Percentiles rank a stretch among this genome's conserved stretches.
Evolutionary conservation across 257 asterid species (phyloP).

Genomic region (Gentiana macrophylla): DNA sequence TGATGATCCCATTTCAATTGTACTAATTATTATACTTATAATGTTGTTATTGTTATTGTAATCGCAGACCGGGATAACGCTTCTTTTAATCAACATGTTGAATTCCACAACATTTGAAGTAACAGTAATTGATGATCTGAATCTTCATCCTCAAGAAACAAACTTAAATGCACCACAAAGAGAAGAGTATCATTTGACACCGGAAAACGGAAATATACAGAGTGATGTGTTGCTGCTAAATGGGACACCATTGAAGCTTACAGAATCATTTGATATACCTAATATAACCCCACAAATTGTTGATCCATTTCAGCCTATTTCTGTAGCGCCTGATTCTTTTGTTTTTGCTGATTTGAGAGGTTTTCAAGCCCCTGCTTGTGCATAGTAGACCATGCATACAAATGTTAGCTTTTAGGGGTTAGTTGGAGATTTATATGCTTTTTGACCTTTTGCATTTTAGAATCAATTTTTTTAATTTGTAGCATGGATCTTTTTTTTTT

Average conservation of each 20-base stretch:
- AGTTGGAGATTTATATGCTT: too few species aligned
- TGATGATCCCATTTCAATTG: not conserved
- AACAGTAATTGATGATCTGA: too few species aligned
- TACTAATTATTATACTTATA: not conserved
- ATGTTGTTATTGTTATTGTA: not conserved
- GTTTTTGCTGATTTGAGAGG: conserved; percentile 50
- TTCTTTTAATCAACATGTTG: conserved; percentile 66
- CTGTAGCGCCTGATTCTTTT: conserved; percentile 42
- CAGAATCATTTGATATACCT: conserved; percentile 46
- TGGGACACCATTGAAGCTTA: conserved; percentile 54
- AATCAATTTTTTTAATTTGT: too few species aligned
- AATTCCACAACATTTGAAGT: conserved; percentile 44
- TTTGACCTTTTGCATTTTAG: too few species aligned
- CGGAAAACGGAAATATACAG: conserved; percentile 51
- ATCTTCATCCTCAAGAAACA: too few species aligned
- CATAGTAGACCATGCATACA: conserved; percentile 9
- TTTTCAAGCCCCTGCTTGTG: conserved; percentile 65
- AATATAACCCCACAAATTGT: conserved; percentile 36
- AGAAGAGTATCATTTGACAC: conserved; percentile 76
- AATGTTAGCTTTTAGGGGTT: too few species aligned
- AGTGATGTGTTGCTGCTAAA: conserved; percentile 59
- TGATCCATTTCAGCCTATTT: conserved; percentile 31
- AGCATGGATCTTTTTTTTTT: too few species aligned
- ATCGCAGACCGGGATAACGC: conserved; percentile 39
- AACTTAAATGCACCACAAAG: conserved; percentile 14